These are phyloP conservation scores for Boletus tomentosulus DNA, from an alignment of 768 basidiomycete genomes.

Conservation along the genomic window DNA sequence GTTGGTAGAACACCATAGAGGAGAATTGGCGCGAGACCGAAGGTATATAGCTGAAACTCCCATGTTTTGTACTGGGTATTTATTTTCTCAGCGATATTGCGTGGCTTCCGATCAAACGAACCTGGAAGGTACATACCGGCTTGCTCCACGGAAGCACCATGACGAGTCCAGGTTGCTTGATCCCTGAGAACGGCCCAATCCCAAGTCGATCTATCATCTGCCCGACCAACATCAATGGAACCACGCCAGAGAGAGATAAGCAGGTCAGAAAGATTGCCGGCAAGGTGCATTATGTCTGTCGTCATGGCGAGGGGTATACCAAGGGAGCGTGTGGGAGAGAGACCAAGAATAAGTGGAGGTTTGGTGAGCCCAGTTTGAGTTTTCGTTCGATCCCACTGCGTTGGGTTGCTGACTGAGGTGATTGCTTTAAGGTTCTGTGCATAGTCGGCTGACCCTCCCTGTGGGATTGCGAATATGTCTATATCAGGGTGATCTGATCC, in stretches of 20 bases:
- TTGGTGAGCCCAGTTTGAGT: conserved; percentile 34
- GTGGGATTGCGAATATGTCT: conserved; percentile 14
- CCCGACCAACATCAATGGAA: conserved; percentile 4
- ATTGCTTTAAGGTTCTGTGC: neutral
- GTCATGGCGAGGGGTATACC: conserved; percentile 33
- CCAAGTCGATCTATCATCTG: conserved; percentile 26
- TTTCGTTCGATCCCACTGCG: conserved; percentile 25
- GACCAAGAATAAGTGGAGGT: conserved; percentile 35
- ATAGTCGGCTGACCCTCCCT: conserved; percentile 5
- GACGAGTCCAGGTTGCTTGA: conserved; percentile 7
- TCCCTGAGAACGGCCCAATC: conserved; percentile 27
- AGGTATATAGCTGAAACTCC: conserved; percentile 22
- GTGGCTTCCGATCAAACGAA: conserved; percentile 20
- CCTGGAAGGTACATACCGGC: conserved; percentile 12
- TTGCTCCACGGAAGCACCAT: conserved; percentile 12
- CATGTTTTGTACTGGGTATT: conserved; percentile 28
- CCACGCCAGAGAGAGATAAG: conserved; percentile 24
- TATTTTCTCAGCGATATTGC: conserved; percentile 24
- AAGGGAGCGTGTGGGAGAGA: conserved; percentile 20
- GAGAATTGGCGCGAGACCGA: conserved; percentile 15
- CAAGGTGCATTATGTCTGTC: conserved; percentile 42
- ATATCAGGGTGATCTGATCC: conserved; percentile 32
- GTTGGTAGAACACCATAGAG: conserved; percentile 12
- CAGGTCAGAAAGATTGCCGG: conserved; percentile 24
- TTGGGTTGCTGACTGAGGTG: conserved; percentile 1